Evolutionary conservation across 768 basidiomycete species (phyloP).

Genomic region (Mycena indigotica): DNA sequence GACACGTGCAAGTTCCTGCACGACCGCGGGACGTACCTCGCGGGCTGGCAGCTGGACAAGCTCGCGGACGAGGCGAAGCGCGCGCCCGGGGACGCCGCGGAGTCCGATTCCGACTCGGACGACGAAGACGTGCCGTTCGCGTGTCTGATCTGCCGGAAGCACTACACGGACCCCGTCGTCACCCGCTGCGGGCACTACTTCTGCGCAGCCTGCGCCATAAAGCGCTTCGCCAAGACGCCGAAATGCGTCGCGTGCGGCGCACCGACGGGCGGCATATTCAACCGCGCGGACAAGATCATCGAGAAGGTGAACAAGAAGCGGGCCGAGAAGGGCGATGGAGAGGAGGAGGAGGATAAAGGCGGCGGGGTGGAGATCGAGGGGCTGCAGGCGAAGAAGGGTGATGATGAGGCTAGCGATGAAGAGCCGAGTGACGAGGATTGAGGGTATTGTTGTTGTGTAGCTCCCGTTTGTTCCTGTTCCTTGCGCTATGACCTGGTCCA

Average conservation of each 20-base stretch:
- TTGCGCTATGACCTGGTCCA: too few species aligned
- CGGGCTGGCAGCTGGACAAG: constrained; percentile 98
- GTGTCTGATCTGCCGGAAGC: constrained; percentile 95
- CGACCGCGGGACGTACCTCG: constrained; percentile 96
- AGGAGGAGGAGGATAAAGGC: constrained; percentile 45
- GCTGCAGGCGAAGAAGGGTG: constrained; percentile 36
- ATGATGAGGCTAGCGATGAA: constrained; percentile 35
- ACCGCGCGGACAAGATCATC: constrained; percentile 90
- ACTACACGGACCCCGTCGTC: constrained; percentile 92
- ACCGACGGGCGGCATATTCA: constrained; percentile 95
- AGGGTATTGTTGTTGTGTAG: too few species aligned
- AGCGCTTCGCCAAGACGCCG: constrained; percentile 89
- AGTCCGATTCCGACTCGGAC: constrained; percentile 67
- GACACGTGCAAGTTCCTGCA: constrained; percentile 99
- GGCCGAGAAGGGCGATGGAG: constrained; percentile 56
- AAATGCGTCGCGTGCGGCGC: constrained; percentile 95
- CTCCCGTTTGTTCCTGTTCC: too few species aligned
- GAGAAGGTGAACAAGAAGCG: constrained; percentile 80
- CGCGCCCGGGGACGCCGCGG: constrained; percentile 51
- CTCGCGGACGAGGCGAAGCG: constrained; percentile 76
- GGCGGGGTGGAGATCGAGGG: constrained; percentile 64
- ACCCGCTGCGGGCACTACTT: constrained; percentile 98
- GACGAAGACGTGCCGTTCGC: constrained; percentile 95
- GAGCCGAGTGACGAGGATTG: constrained; percentile 38
- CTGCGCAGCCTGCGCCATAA: constrained; percentile 93